Evolutionary conservation across 1,139 yeast genomes (phyloP).

Genomic region (Lodderomyces oxycetoniae): DNA sequence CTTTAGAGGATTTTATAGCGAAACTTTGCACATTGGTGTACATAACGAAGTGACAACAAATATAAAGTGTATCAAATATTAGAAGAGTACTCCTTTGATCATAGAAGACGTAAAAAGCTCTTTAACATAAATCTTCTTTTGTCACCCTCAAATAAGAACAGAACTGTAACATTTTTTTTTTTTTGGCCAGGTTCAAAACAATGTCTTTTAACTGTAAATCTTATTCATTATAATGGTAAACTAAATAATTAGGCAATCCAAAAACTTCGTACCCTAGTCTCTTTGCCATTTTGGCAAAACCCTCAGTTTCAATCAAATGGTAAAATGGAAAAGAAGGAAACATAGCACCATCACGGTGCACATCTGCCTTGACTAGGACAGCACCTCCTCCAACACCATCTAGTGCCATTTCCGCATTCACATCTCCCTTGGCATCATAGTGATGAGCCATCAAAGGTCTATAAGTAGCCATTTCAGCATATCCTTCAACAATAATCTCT

Average conservation of each 20-base stretch:
- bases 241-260: slow-evolving; percentile 92
- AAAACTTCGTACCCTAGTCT: slow-evolving; percentile 85
- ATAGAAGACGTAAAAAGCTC: too few species aligned
- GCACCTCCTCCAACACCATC: slow-evolving; percentile 99
- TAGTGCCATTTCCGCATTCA: slow-evolving; percentile 62
- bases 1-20: too few species aligned
- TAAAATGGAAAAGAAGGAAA: slow-evolving; percentile 98
- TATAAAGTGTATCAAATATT: too few species aligned
- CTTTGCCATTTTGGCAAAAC: slow-evolving; percentile 97
- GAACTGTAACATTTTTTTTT: not conserved
- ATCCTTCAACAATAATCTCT: slow-evolving; percentile 90
- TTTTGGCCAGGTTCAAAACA: not conserved
- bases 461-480: slow-evolving; percentile 86
- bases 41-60: too few species aligned
- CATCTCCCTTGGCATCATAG: slow-evolving; percentile 62
- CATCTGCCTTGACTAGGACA: slow-evolving; percentile 90
- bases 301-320: slow-evolving; percentile 95
- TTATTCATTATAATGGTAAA: slow-evolving; percentile 74
- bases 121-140: not conserved
- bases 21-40: too few species aligned
- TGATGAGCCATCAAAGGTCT: slow-evolving; percentile 93
- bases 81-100: too few species aligned
- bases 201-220: not conserved
- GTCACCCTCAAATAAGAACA: not conserved
- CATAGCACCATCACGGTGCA: slow-evolving; percentile 98